Evolutionary conservation across 805 yeast genomes (phyloP), one percentile per base, ranked within the genome.

Genomic region (Nakazawaea ishiwadae): DNA sequence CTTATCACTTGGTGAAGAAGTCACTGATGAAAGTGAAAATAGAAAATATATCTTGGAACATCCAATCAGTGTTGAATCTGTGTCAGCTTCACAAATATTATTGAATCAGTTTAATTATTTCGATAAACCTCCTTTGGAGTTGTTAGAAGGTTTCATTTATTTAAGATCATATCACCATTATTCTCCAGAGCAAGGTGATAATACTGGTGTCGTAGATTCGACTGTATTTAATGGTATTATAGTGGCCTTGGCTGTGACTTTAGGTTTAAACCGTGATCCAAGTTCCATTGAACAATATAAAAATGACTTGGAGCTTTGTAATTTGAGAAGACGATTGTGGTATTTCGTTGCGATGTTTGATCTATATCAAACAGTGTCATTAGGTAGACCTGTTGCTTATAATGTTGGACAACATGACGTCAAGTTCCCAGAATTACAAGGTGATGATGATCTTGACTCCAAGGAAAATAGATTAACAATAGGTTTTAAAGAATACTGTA

Each of bases 181-280:
- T 40, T 71, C 79, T 1, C 80, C 79, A 0, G 81, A 75, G 49
- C 77, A 74, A 51, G 82, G 81, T 30, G 81, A 76, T 51, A 69
- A 74, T 2, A 62, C 66, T 3, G 84, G 76, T 51, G 79, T 76
- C 42, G 81, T 79, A 35, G 77, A 75, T 37, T 69, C 79, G 7
- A 20, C 43, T 4, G 71, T 78, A 5, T 70, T 75, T 40, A 56
- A 73, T 15, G 78, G 81, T 2, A 69, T 77, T 58, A 63, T 79
- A 20, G 60, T 79, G 12, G 85, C 80, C 51, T 77, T 82, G 82
- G 84, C 82, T 0, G 68, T 76, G 40, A 69, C 81, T 29, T 69
- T 81, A 48, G 90, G 89, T 0, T 53, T 82, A 17, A 80, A 82
- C 53, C 66, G 88, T 49, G 89, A 82, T 48, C 88, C 89, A 0